Percentiles rank a stretch among this genome's conserved stretches.
Evolutionary conservation across 768 basidiomycete species (phyloP).

Genomic region (Pulveroboletus ravenelii): DNA sequence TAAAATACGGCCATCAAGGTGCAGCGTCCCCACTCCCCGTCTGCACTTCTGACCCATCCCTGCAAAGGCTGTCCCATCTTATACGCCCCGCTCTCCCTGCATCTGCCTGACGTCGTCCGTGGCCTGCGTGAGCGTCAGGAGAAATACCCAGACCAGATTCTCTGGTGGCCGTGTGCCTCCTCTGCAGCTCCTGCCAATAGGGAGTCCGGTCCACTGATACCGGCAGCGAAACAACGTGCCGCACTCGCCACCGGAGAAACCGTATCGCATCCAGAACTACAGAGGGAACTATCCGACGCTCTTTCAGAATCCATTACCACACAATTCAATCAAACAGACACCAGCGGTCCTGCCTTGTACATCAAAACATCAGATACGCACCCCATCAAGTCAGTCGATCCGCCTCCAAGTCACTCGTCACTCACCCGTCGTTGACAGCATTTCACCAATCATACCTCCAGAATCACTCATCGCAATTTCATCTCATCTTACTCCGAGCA

Average conservation of each 20-base stretch:
- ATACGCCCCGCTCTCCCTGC: constrained; percentile 62
- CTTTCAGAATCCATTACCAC: constrained; percentile 42
- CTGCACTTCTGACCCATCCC: background rate
- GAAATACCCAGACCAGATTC: constrained; percentile 29
- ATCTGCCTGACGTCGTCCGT: constrained; percentile 53
- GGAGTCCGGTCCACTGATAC: constrained; percentile 13
- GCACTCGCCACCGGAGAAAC: constrained; percentile 17
- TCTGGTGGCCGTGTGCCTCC: constrained; percentile 47
- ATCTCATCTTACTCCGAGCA: constrained; percentile 26
- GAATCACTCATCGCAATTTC: constrained; percentile 44
- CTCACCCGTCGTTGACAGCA: constrained; percentile 29
- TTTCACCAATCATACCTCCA: constrained; percentile 54
- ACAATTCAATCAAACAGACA: constrained; percentile 1
- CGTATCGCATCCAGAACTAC: constrained; percentile 30
- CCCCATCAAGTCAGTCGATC: constrained; percentile 69
- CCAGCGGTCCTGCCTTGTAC: background rate
- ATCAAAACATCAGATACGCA: constrained; percentile 76
- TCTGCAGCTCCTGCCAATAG: background rate
- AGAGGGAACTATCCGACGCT: constrained; percentile 49
- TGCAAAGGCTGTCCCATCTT: constrained; percentile 47
- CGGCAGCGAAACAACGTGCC: constrained; percentile 20
- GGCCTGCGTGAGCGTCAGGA: constrained; percentile 52
- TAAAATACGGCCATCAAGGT: constrained; percentile 57
- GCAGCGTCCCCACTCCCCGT: background rate
- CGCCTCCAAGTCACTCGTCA: background rate